Evolutionary conservation across 768 basidiomycete genomes (phyloP), one percentile per base, ranked within the genome.

Genomic region (Lactarius akahatsu): DNA sequence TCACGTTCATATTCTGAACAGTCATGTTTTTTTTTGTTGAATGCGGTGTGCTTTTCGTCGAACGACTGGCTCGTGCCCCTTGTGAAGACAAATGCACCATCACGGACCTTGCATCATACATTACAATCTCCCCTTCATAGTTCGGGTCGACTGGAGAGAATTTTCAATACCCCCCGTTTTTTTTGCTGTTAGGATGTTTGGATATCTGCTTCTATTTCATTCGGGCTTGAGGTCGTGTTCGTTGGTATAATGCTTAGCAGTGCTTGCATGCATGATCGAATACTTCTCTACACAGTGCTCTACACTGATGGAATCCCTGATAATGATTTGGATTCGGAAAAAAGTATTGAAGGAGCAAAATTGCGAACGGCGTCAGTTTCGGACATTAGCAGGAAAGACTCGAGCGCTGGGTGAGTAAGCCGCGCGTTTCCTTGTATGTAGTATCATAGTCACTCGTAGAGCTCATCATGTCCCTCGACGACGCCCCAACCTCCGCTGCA

Each of bases 1-100:
- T 71, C 50, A 66, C 62, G n/a, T 47, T 69, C 34, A n/a, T 64
- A 10, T 45, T 65, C 40, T 71, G 50, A 69, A 23, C 38, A 7
- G 41, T 26, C 15, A 26, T 20, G 15, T 11, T 26, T 15, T 26
- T 59, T 58, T 28, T 26, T 56, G 43, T 8, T 16, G 32, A 18
- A 26, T 28, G 38, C 28, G 57, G 18, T 32, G 23, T 16, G 20
- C 20, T 26, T 23, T 45, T 50, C 56, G 45, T 40, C 45, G 40
- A 36, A n/a, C 4, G 65, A 20, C 20, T 61, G 11, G 38, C 55
- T 57, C 57, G 34, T 18, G n/a, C n/a, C 10, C 15, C 16, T 18
- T 15, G 36, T n/a, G 61, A 62, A 62, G 50, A 54, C 28, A 36
- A 57, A n/a, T 57, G 57, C 28, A 26, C 38, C 26, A 4, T 34